Evolutionary conservation across 78 protist species (phyloP).

Genomic region (Planoprotostelium fungivorum): DNA sequence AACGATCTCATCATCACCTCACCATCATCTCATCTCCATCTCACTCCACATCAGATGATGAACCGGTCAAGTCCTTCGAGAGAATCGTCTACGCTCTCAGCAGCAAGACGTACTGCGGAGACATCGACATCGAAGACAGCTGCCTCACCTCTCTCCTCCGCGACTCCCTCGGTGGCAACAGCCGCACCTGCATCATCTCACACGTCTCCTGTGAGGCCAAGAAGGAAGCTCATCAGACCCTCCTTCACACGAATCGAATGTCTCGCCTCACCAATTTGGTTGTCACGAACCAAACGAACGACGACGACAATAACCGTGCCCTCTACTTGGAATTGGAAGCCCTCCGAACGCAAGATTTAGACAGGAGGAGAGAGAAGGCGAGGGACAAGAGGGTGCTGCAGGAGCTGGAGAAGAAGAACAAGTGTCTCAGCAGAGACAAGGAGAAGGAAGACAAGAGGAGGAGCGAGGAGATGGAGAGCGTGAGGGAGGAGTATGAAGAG

Average conservation of each 20-base stretch:
- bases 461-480: neutral
- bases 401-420: neutral
- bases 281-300: neutral
- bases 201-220: neutral
- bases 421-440: neutral
- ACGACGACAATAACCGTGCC: neutral
- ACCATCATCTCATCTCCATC: too few relatives aligned
- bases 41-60: neutral
- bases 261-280: too few relatives aligned
- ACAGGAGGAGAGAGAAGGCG: neutral
- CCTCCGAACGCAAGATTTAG: neutral
- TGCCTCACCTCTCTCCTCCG: neutral
- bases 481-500: neutral
- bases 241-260: neutral
- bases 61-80: neutral
- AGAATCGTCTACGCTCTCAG: neutral
- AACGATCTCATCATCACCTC: too few relatives aligned
- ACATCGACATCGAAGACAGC: neutral
- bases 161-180: neutral
- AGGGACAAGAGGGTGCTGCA: neutral
- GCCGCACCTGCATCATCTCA: neutral
- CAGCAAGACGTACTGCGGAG: neutral
- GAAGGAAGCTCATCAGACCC: neutral
- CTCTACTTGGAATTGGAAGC: neutral
- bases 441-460: too few relatives aligned